A percentile compares a stretch with the other conserved stretches of the same genome.
Conservation (phyloP, 1,284 basidiomycete genomes). For the Moniliophthora roreri region DNA sequence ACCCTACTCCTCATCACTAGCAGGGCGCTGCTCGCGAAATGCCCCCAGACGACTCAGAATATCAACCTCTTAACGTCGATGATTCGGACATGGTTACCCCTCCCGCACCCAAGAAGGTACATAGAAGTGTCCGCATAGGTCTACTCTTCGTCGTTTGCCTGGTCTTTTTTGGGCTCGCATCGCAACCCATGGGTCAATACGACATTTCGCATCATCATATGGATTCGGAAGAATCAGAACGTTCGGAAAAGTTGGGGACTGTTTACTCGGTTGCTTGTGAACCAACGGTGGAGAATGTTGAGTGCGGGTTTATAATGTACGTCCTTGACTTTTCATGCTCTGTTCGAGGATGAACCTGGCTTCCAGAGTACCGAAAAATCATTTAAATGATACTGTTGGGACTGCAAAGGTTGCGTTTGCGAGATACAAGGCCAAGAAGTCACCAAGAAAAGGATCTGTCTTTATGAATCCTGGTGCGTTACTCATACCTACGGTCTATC, state of each 20-base stretch:
- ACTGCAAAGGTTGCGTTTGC: slow-evolving; percentile 28
- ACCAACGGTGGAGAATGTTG: slow-evolving; percentile 10
- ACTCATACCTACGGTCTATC: background rate
- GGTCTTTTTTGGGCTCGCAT: no score
- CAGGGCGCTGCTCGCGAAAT: no score
- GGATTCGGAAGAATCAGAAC: no score
- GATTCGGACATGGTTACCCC: no score
- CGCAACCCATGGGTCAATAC: no score
- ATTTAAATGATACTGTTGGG: slow-evolving; percentile 26
- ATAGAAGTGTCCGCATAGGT: no score
- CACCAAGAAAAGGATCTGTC: slow-evolving; percentile 22
- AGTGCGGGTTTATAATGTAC: slow-evolving; percentile 11
- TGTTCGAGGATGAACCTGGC: background rate
- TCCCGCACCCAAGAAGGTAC: no score
- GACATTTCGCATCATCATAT: no score
- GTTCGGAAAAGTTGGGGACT: background rate
- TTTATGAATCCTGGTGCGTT: slow-evolving; percentile 26
- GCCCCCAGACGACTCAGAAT: no score
- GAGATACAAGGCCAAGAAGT: slow-evolving; percentile 23
- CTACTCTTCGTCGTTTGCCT: no score
- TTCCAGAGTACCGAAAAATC: slow-evolving; percentile 29
- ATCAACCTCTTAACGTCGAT: no score
- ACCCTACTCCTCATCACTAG: no score
- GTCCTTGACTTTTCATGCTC: background rate
- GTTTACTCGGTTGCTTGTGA: slow-evolving; percentile 9